A percentile compares a stretch with the other conserved stretches of the same genome.
Evolutionary conservation across 495 filamentous ascomycete genomes (phyloP).

Genomic region (Hypoxylon lenormandii): DNA sequence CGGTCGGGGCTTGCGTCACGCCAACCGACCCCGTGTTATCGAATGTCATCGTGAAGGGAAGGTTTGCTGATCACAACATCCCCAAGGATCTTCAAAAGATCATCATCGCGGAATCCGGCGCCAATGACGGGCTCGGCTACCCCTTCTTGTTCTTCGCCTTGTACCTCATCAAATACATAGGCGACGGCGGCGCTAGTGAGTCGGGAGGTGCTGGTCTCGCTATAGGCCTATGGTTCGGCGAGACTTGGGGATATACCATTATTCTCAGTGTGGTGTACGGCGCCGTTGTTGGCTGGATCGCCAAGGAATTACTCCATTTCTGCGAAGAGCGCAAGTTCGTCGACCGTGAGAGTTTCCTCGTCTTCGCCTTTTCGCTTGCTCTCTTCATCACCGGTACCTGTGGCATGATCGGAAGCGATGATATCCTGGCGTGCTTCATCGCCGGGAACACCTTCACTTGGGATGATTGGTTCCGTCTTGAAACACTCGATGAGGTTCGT

Average conservation of each 20-base stretch:
- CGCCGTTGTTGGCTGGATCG: slow-evolving; percentile 78
- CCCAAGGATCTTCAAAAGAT: slow-evolving; percentile 84
- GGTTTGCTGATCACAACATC: slow-evolving; percentile 90
- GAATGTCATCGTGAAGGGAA: slow-evolving; percentile 91
- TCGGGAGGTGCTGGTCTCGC: slow-evolving; percentile 72
- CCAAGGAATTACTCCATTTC: slow-evolving; percentile 83
- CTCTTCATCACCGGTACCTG: slow-evolving; percentile 88
- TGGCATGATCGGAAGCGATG: slow-evolving; percentile 90
- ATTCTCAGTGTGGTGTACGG: slow-evolving; percentile 84
- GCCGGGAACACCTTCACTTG: slow-evolving; percentile 91
- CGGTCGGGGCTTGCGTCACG: slow-evolving; percentile 84
- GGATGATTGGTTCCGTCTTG: slow-evolving; percentile 92
- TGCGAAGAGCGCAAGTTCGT: slow-evolving; percentile 85
- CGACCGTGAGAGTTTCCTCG: slow-evolving; percentile 89
- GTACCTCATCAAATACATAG: slow-evolving; percentile 82
- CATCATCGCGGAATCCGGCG: slow-evolving; percentile 89
- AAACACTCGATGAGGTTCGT: slow-evolving; percentile 78
- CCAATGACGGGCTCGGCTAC: slow-evolving; percentile 94
- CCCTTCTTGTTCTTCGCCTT: slow-evolving; percentile 88
- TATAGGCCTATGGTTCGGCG: slow-evolving; percentile 84
- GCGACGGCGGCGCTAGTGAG: slow-evolving; percentile 60
- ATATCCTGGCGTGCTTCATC: slow-evolving; percentile 92
- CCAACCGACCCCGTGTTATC: slow-evolving; percentile 92
- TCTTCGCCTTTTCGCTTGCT: slow-evolving; percentile 68
- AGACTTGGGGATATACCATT: slow-evolving; percentile 88